Base-by-base conservation (phyloP, 2,329 filamentous ascomycete genomes). In the Ophiosphaerella korrae region DNA sequence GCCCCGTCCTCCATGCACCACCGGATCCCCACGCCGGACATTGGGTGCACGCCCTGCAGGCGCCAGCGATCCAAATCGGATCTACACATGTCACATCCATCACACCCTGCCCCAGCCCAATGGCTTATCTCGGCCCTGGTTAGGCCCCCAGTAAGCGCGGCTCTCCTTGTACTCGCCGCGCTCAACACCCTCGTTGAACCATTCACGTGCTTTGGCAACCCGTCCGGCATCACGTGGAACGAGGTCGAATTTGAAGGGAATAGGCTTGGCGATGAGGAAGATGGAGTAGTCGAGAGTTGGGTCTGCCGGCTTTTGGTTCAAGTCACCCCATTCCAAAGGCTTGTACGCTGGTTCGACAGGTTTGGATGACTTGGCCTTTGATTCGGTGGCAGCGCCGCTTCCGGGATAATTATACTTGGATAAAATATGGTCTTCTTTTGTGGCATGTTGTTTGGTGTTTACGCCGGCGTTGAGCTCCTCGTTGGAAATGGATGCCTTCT, bases 221-320 rank as follows among this genome's bases (percentile, higher is more conserved):
- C 75, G 68, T 4, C 55, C 53, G 13, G 57, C 42, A 43, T 66
- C 55, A 3, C 77, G 70, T 3, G 77, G 67, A 38, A 48, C 62
- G 21, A 79, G 64, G 9, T 70, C 48, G 55, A 79, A 78, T 35
- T 72, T 68, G 66, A 79, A 79, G 0, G 76, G 77, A 13, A 74
- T 57, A 1, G 77, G 77, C 50, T 79, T 78, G 1, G 77, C 76
- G 39, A 78, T 79, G 29, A 79, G 69, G 9, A 79, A 60, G 11
- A 73, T 76, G 11, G 74, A 73, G 58, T 73, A 78, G 53, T 77
- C 68, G 33, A 78, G 72, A 1, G 77, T 78, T 1, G 76, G 75
- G 42, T 78, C 76, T n/a, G 66, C 48, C 8, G 58, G 55, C 32
- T 63, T 67, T 12, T 65, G 52, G 16, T 48, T 57, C n/a, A 53